These are phyloP conservation scores for Claviceps arundinis DNA, from an alignment of 2,329 filamentous ascomycete genomes.

Conservation along the genomic window DNA sequence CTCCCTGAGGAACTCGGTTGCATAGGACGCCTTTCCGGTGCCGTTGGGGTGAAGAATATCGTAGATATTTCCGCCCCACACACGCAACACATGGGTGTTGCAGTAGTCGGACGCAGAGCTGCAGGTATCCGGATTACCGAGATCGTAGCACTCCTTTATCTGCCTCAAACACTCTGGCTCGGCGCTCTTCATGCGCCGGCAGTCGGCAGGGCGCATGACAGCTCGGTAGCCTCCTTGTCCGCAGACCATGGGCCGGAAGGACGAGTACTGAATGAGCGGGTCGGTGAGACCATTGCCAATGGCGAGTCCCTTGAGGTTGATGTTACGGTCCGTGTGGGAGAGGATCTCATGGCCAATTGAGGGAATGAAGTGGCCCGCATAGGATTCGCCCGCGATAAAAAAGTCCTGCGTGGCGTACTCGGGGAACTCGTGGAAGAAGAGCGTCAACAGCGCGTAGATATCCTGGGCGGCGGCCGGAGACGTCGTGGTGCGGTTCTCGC, in stretches of 20 bases:
- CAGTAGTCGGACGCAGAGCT: slow-evolving; percentile 92
- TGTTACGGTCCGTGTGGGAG: slow-evolving; percentile 87
- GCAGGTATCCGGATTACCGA: slow-evolving; percentile 78
- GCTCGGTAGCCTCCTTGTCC: slow-evolving; percentile 86
- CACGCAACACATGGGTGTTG: slow-evolving; percentile 85
- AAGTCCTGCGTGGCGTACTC: slow-evolving; percentile 89
- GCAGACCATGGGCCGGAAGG: slow-evolving; percentile 96
- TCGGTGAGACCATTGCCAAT: slow-evolving; percentile 97
- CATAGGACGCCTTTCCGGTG: slow-evolving; percentile 80
- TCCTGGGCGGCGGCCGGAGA: slow-evolving; percentile 94
- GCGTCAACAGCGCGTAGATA: slow-evolving; percentile 84
- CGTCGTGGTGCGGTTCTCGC: slow-evolving; percentile 73
- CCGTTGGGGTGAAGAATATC: slow-evolving; percentile 85
- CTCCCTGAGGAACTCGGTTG: slow-evolving; percentile 76
- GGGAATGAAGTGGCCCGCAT: slow-evolving; percentile 90
- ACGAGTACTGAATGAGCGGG: slow-evolving; percentile 77
- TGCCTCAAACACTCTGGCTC: slow-evolving; percentile 77
- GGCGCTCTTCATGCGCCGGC: slow-evolving; percentile 80
- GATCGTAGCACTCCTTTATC: slow-evolving; percentile 83
- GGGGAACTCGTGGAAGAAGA: slow-evolving; percentile 98
- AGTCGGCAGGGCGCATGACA: slow-evolving; percentile 63
- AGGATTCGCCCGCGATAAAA: slow-evolving; percentile 93
- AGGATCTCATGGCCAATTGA: slow-evolving; percentile 85
- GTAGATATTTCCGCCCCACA: slow-evolving; percentile 90
- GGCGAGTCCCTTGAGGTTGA: slow-evolving; percentile 87